Conservation (phyloP, 169 alveolate species). For the Cryptosporidium ryanae region DNA sequence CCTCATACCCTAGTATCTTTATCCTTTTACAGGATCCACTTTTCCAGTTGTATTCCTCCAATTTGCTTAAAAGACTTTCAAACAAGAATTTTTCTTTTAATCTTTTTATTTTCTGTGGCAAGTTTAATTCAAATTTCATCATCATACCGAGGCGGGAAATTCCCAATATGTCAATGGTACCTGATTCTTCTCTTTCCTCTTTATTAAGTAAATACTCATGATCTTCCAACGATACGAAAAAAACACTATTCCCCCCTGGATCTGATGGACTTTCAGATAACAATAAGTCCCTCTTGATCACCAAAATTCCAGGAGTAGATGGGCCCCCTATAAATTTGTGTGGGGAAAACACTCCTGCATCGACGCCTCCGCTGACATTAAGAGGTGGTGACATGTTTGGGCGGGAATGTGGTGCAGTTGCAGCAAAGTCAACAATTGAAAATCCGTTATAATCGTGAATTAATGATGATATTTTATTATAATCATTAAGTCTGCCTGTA, state of each 20-base stretch:
- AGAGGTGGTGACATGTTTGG: slow-evolving; percentile 82
- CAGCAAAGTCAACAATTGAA: slow-evolving; percentile 87
- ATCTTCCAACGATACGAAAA: slow-evolving; percentile 89
- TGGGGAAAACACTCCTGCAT: slow-evolving; percentile 91
- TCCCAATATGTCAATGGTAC: slow-evolving; percentile 93
- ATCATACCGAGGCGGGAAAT: slow-evolving; percentile 91
- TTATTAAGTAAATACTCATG: slow-evolving; percentile 86
- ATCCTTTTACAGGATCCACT: slow-evolving; percentile 18
- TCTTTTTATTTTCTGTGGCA: slow-evolving; percentile 76
- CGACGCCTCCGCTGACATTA: slow-evolving; percentile 81
- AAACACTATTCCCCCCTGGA: slow-evolving; percentile 92
- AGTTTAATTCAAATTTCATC: slow-evolving; percentile 82
- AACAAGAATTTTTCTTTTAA: slow-evolving; percentile 64
- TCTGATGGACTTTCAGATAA: slow-evolving; percentile 82
- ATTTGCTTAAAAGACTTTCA: slow-evolving; percentile 6
- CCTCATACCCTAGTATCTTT: slow-evolving; percentile 70
- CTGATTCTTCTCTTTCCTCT: slow-evolving; percentile 94
- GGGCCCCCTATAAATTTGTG: slow-evolving; percentile 95
- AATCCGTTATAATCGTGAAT: slow-evolving; percentile 83
- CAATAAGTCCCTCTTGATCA: slow-evolving; percentile 85
- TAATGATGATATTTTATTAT: slow-evolving; percentile 79
- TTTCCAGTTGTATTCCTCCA: not conserved
- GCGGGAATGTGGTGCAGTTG: slow-evolving; percentile 84
- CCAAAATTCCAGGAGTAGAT: slow-evolving; percentile 90
- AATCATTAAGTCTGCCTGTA: slow-evolving; percentile 85